These are phyloP conservation scores for Aspergillus ruber DNA, from an alignment of 2,329 filamentous ascomycete genomes.

Conservation along the genomic window DNA sequence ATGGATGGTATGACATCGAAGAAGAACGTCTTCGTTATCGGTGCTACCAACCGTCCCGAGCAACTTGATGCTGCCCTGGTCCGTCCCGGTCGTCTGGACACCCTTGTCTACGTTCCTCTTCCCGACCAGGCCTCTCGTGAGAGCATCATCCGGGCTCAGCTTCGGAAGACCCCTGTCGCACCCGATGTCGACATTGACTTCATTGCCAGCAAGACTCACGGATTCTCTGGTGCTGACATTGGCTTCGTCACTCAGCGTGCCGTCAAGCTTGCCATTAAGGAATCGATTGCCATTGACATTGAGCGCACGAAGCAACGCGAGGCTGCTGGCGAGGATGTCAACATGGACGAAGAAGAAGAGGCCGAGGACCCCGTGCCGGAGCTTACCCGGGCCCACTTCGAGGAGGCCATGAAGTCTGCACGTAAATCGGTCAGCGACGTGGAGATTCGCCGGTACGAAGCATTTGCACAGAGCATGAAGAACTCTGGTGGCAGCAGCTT, in stretches of 20 bases:
- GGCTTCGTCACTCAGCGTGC: slow-evolving; percentile 98
- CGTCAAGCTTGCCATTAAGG: slow-evolving; percentile 98
- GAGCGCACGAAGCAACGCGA: slow-evolving; percentile 85
- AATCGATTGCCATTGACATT: slow-evolving; percentile 83
- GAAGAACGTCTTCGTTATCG: slow-evolving; percentile 99
- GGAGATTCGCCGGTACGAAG: slow-evolving; percentile 96
- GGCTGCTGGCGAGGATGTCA: slow-evolving; percentile 65
- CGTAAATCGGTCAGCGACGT: slow-evolving; percentile 92
- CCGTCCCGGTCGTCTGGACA: slow-evolving; percentile 97
- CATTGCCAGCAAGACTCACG: slow-evolving; percentile 95
- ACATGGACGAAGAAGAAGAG: slow-evolving; percentile 66
- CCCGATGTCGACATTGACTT: slow-evolving; percentile 79
- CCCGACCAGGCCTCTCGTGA: slow-evolving; percentile 86
- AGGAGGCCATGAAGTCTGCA: slow-evolving; percentile 95
- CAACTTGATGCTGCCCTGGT: slow-evolving; percentile 97
- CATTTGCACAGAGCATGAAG: slow-evolving; percentile 99
- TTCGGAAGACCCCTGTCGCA: slow-evolving; percentile 94
- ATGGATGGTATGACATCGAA: slow-evolving; percentile 99
- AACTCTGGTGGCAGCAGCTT: slow-evolving; percentile 89
- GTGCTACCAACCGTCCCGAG: slow-evolving; percentile 96
- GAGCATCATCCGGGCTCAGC: slow-evolving; percentile 87
- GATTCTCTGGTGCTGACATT: slow-evolving; percentile 98
- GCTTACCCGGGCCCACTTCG: slow-evolving; percentile 93
- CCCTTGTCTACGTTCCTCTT: slow-evolving; percentile 94
- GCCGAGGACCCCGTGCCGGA: slow-evolving; percentile 87